Evolutionary conservation across 306 rosid species (phyloP).

Genomic region (Cicer yamashitae): DNA sequence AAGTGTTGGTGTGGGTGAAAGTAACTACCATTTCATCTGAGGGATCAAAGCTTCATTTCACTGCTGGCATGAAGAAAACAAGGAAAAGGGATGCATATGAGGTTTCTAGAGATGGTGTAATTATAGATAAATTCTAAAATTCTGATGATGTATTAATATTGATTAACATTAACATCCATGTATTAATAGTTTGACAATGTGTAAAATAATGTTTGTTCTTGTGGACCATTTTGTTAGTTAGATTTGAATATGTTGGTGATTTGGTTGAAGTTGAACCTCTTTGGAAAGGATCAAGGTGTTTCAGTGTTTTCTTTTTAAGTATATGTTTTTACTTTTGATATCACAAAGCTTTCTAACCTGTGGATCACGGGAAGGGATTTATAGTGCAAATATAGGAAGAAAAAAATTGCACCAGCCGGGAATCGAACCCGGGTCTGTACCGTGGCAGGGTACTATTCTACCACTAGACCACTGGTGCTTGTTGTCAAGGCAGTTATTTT

Average conservation of each 20-base stretch:
- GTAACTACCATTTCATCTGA: conserved; percentile 73
- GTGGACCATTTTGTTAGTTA: conserved; percentile 26
- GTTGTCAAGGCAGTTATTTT: too few relatives aligned
- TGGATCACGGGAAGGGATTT: not conserved
- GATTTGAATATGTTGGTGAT: conserved; percentile 39
- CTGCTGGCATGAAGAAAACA: conserved; percentile 88
- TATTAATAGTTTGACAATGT: conserved; percentile 18
- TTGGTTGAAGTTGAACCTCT: conserved; percentile 31
- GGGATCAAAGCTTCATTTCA: conserved; percentile 81
- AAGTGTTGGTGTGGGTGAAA: conserved; percentile 93
- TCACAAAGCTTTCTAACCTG: not conserved
- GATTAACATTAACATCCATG: not conserved
- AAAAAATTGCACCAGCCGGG: conserved; percentile 69
- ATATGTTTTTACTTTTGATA: not conserved
- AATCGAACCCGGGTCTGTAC: conserved; percentile 83
- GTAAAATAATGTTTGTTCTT: conserved; percentile 34
- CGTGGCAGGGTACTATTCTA: conserved; percentile 89
- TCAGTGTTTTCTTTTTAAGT: not conserved
- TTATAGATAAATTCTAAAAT: conserved; percentile 64
- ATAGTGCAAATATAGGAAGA: not conserved
- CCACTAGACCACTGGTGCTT: conserved; percentile 97
- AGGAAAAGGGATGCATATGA: conserved; percentile 89
- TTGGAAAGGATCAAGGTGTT: not conserved
- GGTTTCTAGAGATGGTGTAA: conserved; percentile 79
- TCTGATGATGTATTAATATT: conserved; percentile 43